These are phyloP conservation scores for Purshia tridentata DNA, from an alignment of 306 rosid genomes.

Conservation along the genomic window DNA sequence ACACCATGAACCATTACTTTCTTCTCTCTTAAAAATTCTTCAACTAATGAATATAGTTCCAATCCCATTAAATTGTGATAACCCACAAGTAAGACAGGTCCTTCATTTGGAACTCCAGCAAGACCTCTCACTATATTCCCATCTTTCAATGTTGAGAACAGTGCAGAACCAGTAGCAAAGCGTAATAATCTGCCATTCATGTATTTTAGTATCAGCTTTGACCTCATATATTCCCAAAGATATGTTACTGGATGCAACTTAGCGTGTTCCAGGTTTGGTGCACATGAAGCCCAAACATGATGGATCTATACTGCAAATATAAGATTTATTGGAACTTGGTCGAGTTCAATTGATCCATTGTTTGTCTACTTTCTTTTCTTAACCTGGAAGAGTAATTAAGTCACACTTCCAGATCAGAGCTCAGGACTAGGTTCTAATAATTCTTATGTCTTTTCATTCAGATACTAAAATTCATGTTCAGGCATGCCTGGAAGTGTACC, in stretches of 20 bases:
- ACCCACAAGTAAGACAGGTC: constrained; percentile 87
- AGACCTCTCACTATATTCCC: constrained; percentile 86
- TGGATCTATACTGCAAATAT: no score
- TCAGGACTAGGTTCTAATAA: no score
- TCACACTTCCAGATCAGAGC: no score
- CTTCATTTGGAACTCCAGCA: constrained; percentile 83
- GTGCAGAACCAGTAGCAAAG: constrained; percentile 50
- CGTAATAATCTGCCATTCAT: constrained; percentile 49
- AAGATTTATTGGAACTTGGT: no score
- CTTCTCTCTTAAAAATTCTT: constrained; percentile 66
- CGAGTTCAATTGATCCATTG: no score
- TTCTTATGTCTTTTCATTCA: no score
- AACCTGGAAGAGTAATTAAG: no score
- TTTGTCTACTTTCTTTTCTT: no score
- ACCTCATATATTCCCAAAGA: not conserved
- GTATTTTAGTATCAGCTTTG: constrained; percentile 23
- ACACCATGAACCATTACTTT: constrained; percentile 63
- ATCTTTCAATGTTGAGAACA: constrained; percentile 83
- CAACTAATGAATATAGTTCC: constrained; percentile 51
- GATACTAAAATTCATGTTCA: no score
- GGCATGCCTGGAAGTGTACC: no score
- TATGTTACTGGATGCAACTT: not conserved
- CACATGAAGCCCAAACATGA: no score
- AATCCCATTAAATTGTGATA: constrained; percentile 79
- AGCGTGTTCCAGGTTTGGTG: no score